Evolutionary conservation across 345 rosid genomes (phyloP).

Genomic region (Sisymbrium altissimum): DNA sequence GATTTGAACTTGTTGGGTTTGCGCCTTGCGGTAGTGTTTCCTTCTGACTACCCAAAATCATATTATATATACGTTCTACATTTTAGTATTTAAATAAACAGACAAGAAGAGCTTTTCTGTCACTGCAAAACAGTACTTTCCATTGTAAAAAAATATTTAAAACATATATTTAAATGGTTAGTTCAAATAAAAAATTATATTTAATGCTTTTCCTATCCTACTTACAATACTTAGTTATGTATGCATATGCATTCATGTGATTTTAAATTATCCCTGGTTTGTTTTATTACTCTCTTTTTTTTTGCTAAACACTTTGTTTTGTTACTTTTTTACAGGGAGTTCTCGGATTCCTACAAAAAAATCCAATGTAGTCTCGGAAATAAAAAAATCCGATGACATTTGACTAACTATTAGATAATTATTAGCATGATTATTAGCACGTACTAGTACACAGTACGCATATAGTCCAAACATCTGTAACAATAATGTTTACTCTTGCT

Average conservation of each 20-base stretch:
- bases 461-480: not conserved
- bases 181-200: no score
- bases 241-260: not conserved
- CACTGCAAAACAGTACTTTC: constrained; percentile 22
- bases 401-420: not conserved
- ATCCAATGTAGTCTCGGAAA: not conserved
- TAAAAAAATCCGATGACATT: not conserved
- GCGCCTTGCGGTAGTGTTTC: not conserved
- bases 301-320: not conserved
- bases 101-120: constrained; percentile 22
- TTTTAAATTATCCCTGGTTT: not conserved
- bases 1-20: not conserved
- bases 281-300: not conserved
- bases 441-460: not conserved
- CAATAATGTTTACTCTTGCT: not conserved
- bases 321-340: not conserved
- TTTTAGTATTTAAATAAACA: constrained; percentile 19
- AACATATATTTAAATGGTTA: not conserved
- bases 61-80: not conserved
- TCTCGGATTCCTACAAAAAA: not conserved
- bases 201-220: not conserved
- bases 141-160: not conserved
- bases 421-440: not conserved
- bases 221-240: not conserved
- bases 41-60: constrained; percentile 11